Conservation (phyloP, 768 basidiomycete genomes). For the Termitomyces sp. region DNA sequence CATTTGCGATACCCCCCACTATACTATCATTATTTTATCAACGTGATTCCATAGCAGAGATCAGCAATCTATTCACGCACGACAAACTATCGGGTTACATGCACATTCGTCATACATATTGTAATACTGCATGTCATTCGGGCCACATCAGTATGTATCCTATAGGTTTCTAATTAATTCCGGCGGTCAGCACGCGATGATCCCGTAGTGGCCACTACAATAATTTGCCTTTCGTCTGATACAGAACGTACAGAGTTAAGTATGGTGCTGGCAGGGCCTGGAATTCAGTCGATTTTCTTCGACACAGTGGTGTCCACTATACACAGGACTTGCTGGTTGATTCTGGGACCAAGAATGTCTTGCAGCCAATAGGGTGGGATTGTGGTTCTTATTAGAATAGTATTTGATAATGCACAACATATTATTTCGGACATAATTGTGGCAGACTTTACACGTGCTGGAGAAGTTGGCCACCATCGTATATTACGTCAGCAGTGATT, state of each 20-base stretch:
- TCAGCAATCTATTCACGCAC: not conserved
- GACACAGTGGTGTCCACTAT: not conserved
- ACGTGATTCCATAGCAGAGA: not conserved
- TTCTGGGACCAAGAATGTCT: not conserved
- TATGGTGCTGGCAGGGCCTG: not conserved
- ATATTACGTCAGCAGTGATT: constrained; percentile 8
- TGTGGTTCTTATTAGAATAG: not conserved
- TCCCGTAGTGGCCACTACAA: too few relatives aligned
- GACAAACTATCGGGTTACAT: constrained; percentile 3
- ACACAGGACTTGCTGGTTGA: not conserved
- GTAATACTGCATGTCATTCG: constrained; percentile 8
- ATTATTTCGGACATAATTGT: not conserved
- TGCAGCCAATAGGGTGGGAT: not conserved
- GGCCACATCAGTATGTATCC: not conserved
- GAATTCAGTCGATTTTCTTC: not conserved
- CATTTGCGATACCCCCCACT: constrained; percentile 12
- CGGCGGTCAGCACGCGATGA: not conserved
- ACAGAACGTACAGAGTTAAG: too few relatives aligned
- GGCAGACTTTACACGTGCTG: not conserved
- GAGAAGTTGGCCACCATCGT: too few relatives aligned
- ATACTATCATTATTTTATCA: constrained; percentile 16
- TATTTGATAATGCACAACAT: not conserved
- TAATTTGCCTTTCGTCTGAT: too few relatives aligned
- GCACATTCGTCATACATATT: constrained; percentile 6
- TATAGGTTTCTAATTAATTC: not conserved